Conservation (phyloP, 2,329 filamentous ascomycete genomes). For the Trichoderma simmonsii region DNA sequence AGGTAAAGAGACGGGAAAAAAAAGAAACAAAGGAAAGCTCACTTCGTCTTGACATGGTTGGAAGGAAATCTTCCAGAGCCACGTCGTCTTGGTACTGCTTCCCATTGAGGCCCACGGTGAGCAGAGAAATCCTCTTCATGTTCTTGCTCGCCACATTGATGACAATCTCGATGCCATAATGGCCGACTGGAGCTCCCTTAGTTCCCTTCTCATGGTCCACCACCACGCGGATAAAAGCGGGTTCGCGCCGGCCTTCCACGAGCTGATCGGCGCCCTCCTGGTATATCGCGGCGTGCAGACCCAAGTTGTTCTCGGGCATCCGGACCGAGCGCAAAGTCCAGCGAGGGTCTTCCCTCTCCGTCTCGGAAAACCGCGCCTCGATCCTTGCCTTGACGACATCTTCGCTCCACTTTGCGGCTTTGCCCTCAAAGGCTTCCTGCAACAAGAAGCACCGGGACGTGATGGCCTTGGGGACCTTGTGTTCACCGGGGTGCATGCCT, state of each 20-base stretch:
- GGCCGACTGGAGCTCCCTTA: conserved; percentile 62
- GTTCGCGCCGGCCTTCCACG: conserved; percentile 62
- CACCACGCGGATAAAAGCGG: conserved; percentile 68
- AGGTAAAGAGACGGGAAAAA: background rate
- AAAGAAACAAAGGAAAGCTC: conserved; percentile 33
- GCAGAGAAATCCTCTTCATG: conserved; percentile 47
- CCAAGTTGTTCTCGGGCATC: conserved; percentile 58
- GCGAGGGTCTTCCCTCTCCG: conserved; percentile 73
- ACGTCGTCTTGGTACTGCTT: conserved; percentile 72
- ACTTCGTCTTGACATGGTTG: conserved; percentile 72
- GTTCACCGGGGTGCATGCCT: conserved; percentile 47
- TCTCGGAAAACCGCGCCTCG: conserved; percentile 78
- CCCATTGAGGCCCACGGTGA: conserved; percentile 63
- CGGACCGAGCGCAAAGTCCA: conserved; percentile 76
- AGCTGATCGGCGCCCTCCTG: conserved; percentile 64
- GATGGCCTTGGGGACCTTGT: conserved; percentile 43
- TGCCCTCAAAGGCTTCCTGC: conserved; percentile 73
- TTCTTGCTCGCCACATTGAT: conserved; percentile 59
- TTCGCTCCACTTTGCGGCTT: conserved; percentile 72
- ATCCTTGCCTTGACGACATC: conserved; percentile 84
- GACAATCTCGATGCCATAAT: conserved; percentile 69
- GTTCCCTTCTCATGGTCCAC: conserved; percentile 67
- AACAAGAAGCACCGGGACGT: conserved; percentile 69
- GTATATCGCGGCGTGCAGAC: conserved; percentile 65
- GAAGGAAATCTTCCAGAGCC: conserved; percentile 67